Evolutionary conservation across 768 basidiomycete species (phyloP).

Genomic region (Mycena latifolia): DNA sequence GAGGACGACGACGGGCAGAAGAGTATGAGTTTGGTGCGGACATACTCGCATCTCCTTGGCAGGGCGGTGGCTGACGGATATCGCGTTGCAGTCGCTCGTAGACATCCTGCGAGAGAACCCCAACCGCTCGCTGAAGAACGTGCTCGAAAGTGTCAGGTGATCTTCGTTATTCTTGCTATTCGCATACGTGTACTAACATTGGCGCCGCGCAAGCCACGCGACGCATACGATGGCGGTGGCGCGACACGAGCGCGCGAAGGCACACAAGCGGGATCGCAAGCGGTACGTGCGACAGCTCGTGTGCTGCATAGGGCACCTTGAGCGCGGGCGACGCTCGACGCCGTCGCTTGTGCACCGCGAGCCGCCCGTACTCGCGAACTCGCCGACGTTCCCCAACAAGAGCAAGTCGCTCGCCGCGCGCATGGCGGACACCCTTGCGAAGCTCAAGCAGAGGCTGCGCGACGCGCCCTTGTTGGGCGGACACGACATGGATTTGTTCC

Average conservation of each 20-base stretch:
- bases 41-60: not conserved
- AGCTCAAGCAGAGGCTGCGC: not conserved
- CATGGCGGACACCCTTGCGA: not conserved
- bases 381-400: not conserved
- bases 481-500: constrained; percentile 20
- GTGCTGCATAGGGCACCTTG: too few species aligned
- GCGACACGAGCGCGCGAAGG: not conserved
- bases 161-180: not conserved
- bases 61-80: not conserved
- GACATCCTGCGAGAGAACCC: constrained; percentile 12
- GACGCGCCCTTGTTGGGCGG: not conserved
- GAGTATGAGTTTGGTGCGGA: constrained; percentile 12
- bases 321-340: not conserved
- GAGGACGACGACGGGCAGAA: constrained; percentile 23
- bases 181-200: too few species aligned
- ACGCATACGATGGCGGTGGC: constrained; percentile 9
- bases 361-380: not conserved
- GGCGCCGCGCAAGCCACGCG: constrained; percentile 17
- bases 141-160: constrained; percentile 3
- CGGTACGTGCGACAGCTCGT: not conserved
- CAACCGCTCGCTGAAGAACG: constrained; percentile 1
- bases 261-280: not conserved
- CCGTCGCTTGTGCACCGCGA: not conserved
- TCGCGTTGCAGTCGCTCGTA: constrained; percentile 8
- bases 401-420: not conserved